These are phyloP conservation scores for Termitomyces sp. DNA, from an alignment of 768 basidiomycete species.

Conservation along the genomic window DNA sequence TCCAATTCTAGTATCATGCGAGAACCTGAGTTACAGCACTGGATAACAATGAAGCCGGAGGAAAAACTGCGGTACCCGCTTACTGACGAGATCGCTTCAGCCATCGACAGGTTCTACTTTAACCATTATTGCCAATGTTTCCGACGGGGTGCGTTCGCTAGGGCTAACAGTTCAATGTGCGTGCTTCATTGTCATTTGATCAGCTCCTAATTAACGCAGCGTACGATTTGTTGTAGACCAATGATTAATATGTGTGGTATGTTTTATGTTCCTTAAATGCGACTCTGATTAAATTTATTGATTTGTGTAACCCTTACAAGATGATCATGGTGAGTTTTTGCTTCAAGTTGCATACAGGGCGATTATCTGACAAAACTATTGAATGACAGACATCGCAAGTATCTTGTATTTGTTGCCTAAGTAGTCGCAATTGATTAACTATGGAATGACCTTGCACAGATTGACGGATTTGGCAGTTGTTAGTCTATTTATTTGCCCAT, in stretches of 20 bases:
- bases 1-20: conserved; percentile 53
- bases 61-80: conserved; percentile 56
- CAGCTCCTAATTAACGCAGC: neutral
- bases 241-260: conserved; percentile 86
- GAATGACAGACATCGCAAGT: conserved; percentile 19
- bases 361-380: neutral
- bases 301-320: conserved; percentile 27
- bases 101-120: conserved; percentile 87
- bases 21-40: conserved; percentile 86
- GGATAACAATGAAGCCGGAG: conserved; percentile 62
- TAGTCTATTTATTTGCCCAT: conserved; percentile 21
- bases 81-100: conserved; percentile 64
- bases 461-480: conserved; percentile 85
- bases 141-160: conserved; percentile 83
- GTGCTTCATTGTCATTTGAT: conserved; percentile 23
- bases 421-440: neutral
- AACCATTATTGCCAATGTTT: conserved; percentile 88
- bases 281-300: neutral
- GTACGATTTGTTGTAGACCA: conserved; percentile 40
- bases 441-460: conserved; percentile 31
- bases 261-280: conserved; percentile 30
- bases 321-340: conserved; percentile 67
- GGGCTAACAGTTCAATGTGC: conserved; percentile 88
- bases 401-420: conserved; percentile 10
- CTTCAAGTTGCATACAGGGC: neutral